Base-by-base conservation (phyloP, 495 filamentous ascomycete genomes). In the Xylaria acuta region DNA sequence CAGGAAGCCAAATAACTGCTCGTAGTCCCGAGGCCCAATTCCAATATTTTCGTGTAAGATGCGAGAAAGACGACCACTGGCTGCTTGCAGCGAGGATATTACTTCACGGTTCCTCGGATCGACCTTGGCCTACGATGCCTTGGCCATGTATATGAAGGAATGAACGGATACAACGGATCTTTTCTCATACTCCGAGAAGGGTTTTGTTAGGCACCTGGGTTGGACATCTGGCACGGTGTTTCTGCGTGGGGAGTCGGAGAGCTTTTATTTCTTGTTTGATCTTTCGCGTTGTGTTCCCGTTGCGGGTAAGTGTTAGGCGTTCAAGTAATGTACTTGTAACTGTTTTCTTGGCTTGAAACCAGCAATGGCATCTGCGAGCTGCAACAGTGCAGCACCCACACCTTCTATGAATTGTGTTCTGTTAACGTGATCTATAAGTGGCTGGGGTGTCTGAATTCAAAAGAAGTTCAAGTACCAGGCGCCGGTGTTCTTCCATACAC, bases 161-260 rank as follows among this genome's bases (percentile, higher is more conserved):
- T 59, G 73, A 72, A 64, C 45, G 67, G 72, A 75, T 64, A 54
- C 64, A 72, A 45, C 40, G 62, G 68, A 75, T 79, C 64, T 77
- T 75, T 74, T 74, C 77, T 73, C 71, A 75, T 74, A 73, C 74
- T 73, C 30, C 49, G 71, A 74, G 73, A 73, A 76, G 45, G 59
- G 71, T 74, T 67, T 66, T 67, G 32, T 69, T 47, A 71, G 34
- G 67, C 67, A 73, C 64, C 53, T 67, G 70, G 70, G 51, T 72
- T 72, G 70, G 70, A 72, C 70, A 72, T 72, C 64, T 72, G 32
- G 70, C 43, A 72, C 49, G 63, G 70, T 65, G 64, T 54, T 67
- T 72, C 64, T 72, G 53, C 53, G 54, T 30, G 62, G 32, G 70
- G 70, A 67, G 70, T 67, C 63, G 70, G 64, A 59, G 40, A 56